Conservation (phyloP, 2,329 filamentous ascomycete genomes). For the Alternaria brassicae region DNA sequence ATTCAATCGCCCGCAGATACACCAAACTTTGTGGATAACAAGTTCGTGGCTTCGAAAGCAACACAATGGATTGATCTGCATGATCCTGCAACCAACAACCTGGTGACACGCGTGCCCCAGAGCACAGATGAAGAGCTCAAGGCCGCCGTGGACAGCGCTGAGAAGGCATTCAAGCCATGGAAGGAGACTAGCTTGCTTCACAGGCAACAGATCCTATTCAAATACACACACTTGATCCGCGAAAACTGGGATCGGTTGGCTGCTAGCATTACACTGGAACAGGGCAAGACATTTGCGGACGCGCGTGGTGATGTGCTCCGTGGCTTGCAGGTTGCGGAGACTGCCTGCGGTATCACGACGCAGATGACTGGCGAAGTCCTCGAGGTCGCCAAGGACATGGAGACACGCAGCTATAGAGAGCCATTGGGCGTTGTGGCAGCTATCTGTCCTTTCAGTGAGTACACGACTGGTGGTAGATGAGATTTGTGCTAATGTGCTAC, state of each 20-base stretch:
- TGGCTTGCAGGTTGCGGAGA: constrained; percentile 84
- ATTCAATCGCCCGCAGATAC: constrained; percentile 73
- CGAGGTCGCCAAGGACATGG: constrained; percentile 89
- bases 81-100: constrained; percentile 85
- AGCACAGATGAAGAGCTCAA: constrained; percentile 79
- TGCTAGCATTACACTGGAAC: constrained; percentile 84
- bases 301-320: constrained; percentile 82
- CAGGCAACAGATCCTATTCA: constrained; percentile 87
- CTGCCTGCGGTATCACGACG: constrained; percentile 79
- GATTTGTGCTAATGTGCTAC: constrained; percentile 29
- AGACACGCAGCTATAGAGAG: constrained; percentile 82
- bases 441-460: constrained; percentile 85
- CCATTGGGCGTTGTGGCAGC: constrained; percentile 81
- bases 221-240: constrained; percentile 78
- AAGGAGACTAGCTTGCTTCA: constrained; percentile 73
- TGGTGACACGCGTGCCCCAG: constrained; percentile 83
- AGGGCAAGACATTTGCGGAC: constrained; percentile 87
- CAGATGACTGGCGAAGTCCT: constrained; percentile 83
- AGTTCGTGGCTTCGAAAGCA: constrained; percentile 72
- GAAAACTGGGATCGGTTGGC: constrained; percentile 87
- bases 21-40: constrained; percentile 82
- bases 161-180: constrained; percentile 79
- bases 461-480: neutral
- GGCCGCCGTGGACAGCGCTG: constrained; percentile 75
- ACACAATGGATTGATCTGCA: constrained; percentile 79